Conservation (phyloP, 2,329 filamentous ascomycete species). For the Botrytis tulipae region DNA sequence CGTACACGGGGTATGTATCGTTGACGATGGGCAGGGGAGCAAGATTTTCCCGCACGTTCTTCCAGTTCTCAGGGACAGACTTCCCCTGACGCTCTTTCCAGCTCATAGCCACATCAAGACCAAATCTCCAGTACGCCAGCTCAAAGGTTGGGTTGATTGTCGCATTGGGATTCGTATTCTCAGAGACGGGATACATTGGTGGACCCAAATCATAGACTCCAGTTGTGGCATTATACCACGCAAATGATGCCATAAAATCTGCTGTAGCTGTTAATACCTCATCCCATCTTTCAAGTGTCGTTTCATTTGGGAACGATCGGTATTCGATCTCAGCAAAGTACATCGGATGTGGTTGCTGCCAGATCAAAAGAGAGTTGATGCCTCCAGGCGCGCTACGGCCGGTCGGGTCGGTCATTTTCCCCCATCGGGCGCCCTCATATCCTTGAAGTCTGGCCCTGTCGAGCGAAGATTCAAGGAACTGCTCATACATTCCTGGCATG, state of each 20-base stretch:
- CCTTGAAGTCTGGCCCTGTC: slow-evolving; percentile 39
- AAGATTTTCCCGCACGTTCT: slow-evolving; percentile 49
- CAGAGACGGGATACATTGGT: slow-evolving; percentile 51
- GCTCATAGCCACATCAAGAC: slow-evolving; percentile 50
- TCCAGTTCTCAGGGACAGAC: slow-evolving; percentile 48
- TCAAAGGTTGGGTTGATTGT: slow-evolving; percentile 61
- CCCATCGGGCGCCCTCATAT: slow-evolving; percentile 44
- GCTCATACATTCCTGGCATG: slow-evolving; percentile 41
- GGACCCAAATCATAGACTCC: slow-evolving; percentile 52
- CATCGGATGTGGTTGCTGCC: slow-evolving; percentile 62
- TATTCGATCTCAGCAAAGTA: slow-evolving; percentile 59
- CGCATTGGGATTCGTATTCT: slow-evolving; percentile 57
- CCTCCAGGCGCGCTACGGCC: slow-evolving; percentile 56
- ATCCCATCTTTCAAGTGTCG: slow-evolving; percentile 53
- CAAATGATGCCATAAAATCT: slow-evolving; percentile 59
- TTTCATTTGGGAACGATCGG: slow-evolving; percentile 44
- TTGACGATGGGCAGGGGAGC: slow-evolving; percentile 52
- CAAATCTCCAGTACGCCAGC: slow-evolving; percentile 59
- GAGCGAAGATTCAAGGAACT: slow-evolving; percentile 38
- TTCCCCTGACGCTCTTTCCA: slow-evolving; percentile 52
- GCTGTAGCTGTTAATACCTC: slow-evolving; percentile 50
- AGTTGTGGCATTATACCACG: slow-evolving; percentile 53
- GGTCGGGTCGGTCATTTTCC: slow-evolving; percentile 57
- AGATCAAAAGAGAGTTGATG: slow-evolving; percentile 60
- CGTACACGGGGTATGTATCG: slow-evolving; percentile 54